Evolutionary conservation across 2,329 filamentous ascomycete species (phyloP), one percentile per base, ranked within the genome.

Genomic region (Cladosporium oxysporum): DNA sequence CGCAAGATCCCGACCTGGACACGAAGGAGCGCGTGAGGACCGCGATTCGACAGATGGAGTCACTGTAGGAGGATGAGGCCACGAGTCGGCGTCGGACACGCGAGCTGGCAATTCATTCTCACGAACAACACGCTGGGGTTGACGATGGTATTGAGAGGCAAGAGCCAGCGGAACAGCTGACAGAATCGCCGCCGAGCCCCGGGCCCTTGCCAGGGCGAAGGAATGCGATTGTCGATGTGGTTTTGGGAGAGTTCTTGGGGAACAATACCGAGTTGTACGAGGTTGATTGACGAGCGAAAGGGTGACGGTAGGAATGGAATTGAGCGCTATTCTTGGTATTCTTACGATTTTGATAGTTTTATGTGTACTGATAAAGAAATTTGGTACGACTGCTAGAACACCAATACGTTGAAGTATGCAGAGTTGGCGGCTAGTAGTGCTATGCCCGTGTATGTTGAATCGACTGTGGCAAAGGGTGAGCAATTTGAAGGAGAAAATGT

Each of bases 1-100:
- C 68, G 50, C 67, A 71, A 16, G 94, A 98, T 78, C 78, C 82
- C 2, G 92, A 96, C 73, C 78, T 95, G 66, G 92, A 97, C 76
- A 91, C 97, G 26, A 83, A 90, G 62, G 92, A 98, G 80, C 82
- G 92, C 69, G 92, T 91, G 1, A 96, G 93, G 80, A 89, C 87
- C 52, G 93, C 92, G 0, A 79, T 90, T 14, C 89, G 89, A 80
- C 88, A 93, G 78, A 86, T 95, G 58, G 75, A 76, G 29, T 41
- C 61, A 52, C 50, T 63, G 33, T 63, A 63, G 61, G 28, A 29
- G n/a, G 33, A 41, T 33, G 55, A 58, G 21, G 55, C 31, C 31
- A 37, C 12, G 55, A 28, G 33, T 41, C 18, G 21, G 12, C 8
- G 5, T 11, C 41, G n/a, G 41, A 16, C n/a, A 5, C 8, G n/a